phyloP scores from a whole-genome alignment of 495 filamentous ascomycete species.

The Tuber umbilicatum region DNA sequence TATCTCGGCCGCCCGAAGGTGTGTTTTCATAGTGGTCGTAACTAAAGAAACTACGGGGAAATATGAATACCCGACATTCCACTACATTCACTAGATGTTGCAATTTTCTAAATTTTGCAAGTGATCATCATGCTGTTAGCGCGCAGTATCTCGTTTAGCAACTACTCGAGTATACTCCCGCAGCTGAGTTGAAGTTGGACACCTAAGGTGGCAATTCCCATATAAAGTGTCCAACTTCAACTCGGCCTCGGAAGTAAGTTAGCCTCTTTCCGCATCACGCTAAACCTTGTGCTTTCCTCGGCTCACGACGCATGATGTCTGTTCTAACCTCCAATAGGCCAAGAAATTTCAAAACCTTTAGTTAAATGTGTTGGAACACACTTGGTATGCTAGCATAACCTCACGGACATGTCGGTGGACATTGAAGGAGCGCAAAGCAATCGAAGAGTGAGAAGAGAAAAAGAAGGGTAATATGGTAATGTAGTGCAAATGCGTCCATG shows the following conservation, averaged over 20 bases:
- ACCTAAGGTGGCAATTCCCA: no score
- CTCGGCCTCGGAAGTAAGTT: no score
- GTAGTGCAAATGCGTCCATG: background rate
- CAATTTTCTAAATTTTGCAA: background rate
- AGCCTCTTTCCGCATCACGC: no score
- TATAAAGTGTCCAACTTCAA: no score
- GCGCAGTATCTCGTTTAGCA: background rate
- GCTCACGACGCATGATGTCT: background rate
- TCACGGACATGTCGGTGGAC: background rate
- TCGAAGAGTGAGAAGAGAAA: background rate
- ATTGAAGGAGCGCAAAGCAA: background rate
- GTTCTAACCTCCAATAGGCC: background rate
- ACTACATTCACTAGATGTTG: background rate
- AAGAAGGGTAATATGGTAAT: background rate
- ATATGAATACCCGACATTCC: background rate
- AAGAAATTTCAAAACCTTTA: background rate
- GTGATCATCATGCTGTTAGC: background rate
- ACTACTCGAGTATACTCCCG: no score
- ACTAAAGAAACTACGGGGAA: constrained; percentile 20
- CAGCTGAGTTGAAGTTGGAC: no score
- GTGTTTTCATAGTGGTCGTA: constrained; percentile 19
- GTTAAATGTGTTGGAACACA: background rate
- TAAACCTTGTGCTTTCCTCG: background rate
- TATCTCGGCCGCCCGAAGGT: constrained; percentile 11
- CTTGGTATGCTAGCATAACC: background rate